A percentile compares a stretch with the other conserved stretches of the same genome.
Evolutionary conservation across 2,329 filamentous ascomycete species (phyloP).

Genomic region (Paecilomyces niveus): DNA sequence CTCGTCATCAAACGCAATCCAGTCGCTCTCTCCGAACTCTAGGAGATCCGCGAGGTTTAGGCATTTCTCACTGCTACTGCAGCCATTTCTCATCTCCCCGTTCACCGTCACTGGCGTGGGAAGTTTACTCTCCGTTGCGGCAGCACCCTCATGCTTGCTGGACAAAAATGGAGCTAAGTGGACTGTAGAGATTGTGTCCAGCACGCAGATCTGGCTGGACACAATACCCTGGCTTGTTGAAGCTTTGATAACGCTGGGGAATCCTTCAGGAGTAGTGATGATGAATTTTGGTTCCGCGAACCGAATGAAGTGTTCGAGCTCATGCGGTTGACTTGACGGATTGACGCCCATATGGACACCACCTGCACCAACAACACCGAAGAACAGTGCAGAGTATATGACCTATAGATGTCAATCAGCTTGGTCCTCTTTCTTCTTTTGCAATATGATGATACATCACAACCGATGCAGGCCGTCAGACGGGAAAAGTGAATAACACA

Average conservation of each 20-base stretch:
- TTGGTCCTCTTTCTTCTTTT: not conserved
- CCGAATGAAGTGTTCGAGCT: conserved; percentile 41
- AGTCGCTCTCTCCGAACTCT: conserved; percentile 40
- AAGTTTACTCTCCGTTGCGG: not conserved
- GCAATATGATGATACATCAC: not conserved
- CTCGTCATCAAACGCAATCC: conserved; percentile 39
- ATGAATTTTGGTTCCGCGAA: conserved; percentile 40
- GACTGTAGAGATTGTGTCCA: conserved; percentile 5
- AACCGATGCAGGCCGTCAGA: not conserved
- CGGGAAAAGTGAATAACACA: conserved; percentile 10
- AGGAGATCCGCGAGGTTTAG: conserved; percentile 29
- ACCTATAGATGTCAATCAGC: conserved; percentile 18
- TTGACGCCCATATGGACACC: conserved; percentile 48
- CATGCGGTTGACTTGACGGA: conserved; percentile 39
- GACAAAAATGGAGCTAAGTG: conserved; percentile 3
- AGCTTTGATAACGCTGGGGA: conserved; percentile 19
- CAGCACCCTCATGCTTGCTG: not conserved
- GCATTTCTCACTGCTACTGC: not conserved
- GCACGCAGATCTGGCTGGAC: conserved; percentile 6
- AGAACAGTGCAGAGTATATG: conserved; percentile 32
- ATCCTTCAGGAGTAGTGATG: conserved; percentile 34
- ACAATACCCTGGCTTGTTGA: conserved; percentile 1
- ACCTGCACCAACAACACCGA: conserved; percentile 37
- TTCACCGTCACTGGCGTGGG: not conserved
- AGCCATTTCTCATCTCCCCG: not conserved